Evolutionary conservation across 2,329 filamentous ascomycete genomes (phyloP).

Genomic region (Hypoxylon rubiginosum): DNA sequence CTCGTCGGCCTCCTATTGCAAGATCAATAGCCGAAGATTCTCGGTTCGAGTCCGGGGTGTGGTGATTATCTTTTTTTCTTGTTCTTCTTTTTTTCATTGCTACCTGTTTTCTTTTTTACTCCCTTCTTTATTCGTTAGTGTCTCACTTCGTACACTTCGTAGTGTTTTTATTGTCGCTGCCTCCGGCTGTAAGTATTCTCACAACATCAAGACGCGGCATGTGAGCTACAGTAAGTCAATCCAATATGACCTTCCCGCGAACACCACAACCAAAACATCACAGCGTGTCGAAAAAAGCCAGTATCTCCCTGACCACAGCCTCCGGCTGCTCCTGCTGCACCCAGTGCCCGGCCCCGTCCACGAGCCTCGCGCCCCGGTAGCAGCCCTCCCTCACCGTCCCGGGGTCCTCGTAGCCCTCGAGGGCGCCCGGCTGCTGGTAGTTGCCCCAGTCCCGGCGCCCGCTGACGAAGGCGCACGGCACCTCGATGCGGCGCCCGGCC

Average conservation of each 20-base stretch:
- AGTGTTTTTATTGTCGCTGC: neutral
- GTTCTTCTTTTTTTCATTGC: neutral
- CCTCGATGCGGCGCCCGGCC: constrained; percentile 71
- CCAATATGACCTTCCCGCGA: too few relatives aligned
- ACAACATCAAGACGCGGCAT: too few relatives aligned
- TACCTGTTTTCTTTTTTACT: neutral
- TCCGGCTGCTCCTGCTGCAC: constrained; percentile 75
- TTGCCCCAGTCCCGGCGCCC: constrained; percentile 76
- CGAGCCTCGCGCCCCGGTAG: constrained; percentile 65
- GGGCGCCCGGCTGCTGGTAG: constrained; percentile 73
- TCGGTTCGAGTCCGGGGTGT: constrained; percentile 44
- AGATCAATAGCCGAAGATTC: constrained; percentile 40
- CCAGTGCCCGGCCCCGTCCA: constrained; percentile 77
- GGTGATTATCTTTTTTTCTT: constrained; percentile 29
- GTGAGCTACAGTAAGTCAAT: too few relatives aligned
- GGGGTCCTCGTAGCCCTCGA: constrained; percentile 66
- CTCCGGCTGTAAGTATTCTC: too few relatives aligned
- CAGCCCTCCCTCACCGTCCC: constrained; percentile 61
- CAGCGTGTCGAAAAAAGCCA: constrained; percentile 46
- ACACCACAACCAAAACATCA: too few relatives aligned
- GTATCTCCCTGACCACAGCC: constrained; percentile 55
- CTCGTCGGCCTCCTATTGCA: constrained; percentile 42
- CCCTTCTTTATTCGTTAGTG: neutral
- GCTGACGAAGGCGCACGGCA: constrained; percentile 72
- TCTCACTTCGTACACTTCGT: too few relatives aligned